These are phyloP conservation scores for Aspergillus taichungensis DNA, from an alignment of 495 filamentous ascomycete genomes.

Conservation along the genomic window DNA sequence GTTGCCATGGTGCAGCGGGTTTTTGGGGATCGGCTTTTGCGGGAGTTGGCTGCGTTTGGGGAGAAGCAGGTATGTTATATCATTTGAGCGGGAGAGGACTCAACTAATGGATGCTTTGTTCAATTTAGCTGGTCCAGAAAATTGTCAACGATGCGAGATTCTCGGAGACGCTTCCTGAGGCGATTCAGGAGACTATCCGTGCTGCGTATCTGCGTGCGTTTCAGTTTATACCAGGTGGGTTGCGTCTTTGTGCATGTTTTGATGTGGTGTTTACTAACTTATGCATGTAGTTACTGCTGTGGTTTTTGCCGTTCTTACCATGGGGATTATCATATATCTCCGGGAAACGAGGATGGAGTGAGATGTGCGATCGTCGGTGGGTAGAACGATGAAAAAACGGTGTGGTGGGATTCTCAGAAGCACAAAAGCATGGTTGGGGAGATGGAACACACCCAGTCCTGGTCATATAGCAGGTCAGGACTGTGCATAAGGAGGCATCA, in stretches of 20 bases:
- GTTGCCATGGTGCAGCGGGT: slow-evolving; percentile 15
- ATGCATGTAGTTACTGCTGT: not conserved
- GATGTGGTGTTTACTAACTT: too few relatives aligned
- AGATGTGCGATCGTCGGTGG: too few relatives aligned
- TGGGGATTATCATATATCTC: not conserved
- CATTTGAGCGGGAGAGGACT: not conserved
- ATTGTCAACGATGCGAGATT: slow-evolving; percentile 19
- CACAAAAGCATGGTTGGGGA: too few relatives aligned
- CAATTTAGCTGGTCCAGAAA: slow-evolving; percentile 15
- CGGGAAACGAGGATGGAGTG: too few relatives aligned
- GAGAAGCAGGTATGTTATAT: slow-evolving; percentile 6
- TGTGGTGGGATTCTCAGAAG: too few relatives aligned
- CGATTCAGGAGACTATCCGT: slow-evolving; percentile 8
- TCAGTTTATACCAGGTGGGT: slow-evolving; percentile 20
- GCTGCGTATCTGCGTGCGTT: slow-evolving; percentile 19
- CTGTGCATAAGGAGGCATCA: too few relatives aligned
- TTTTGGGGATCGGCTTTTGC: slow-evolving; percentile 13
- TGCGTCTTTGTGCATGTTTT: not conserved
- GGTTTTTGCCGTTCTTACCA: not conserved
- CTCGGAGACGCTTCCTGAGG: slow-evolving; percentile 7
- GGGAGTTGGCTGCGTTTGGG: slow-evolving; percentile 2
- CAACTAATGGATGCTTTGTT: not conserved
- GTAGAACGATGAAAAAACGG: too few relatives aligned
- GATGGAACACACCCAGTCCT: too few relatives aligned
- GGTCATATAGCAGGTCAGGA: too few relatives aligned